These are phyloP conservation scores for Lodderomyces pseudojiufengensis DNA, from an alignment of 1,139 yeast species.

Conservation along the genomic window DNA sequence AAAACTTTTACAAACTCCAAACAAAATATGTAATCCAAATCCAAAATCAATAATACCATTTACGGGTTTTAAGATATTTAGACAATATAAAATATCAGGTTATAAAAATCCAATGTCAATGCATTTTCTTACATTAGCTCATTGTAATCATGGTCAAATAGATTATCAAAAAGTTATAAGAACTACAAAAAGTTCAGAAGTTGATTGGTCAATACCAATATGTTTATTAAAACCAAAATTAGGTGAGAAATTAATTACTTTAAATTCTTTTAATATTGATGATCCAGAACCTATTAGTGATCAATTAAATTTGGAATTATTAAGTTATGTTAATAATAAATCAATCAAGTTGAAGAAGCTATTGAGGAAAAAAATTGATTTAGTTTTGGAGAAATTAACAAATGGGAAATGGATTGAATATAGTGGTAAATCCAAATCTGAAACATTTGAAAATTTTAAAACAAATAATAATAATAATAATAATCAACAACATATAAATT, in stretches of 20 bases:
- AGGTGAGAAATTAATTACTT: slow-evolving; percentile 13
- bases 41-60: slow-evolving; percentile 35
- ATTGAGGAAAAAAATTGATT: slow-evolving; percentile 19
- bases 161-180: slow-evolving; percentile 41
- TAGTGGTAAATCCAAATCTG: slow-evolving; percentile 21
- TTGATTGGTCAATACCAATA: slow-evolving; percentile 52
- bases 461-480: too few relatives aligned
- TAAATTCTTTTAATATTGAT: neutral
- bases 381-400: slow-evolving; percentile 20
- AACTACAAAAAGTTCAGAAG: slow-evolving; percentile 34
- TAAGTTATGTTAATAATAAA: slow-evolving; percentile 2
- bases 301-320: neutral
- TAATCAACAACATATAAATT: too few relatives aligned
- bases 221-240: slow-evolving; percentile 39
- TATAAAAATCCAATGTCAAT: slow-evolving; percentile 33
- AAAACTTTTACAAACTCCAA: slow-evolving; percentile 25
- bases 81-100: slow-evolving; percentile 46
- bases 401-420: slow-evolving; percentile 23
- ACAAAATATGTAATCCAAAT: slow-evolving; percentile 34
- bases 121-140: slow-evolving; percentile 48
- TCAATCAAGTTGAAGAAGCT: slow-evolving; percentile 10
- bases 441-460: slow-evolving; percentile 16
- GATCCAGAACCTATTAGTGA: neutral
- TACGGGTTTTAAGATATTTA: slow-evolving; percentile 57
- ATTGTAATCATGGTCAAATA: slow-evolving; percentile 53